Evolutionary conservation across 2,329 filamentous ascomycete genomes (phyloP).

Genomic region (Microsporum ferrugineum): DNA sequence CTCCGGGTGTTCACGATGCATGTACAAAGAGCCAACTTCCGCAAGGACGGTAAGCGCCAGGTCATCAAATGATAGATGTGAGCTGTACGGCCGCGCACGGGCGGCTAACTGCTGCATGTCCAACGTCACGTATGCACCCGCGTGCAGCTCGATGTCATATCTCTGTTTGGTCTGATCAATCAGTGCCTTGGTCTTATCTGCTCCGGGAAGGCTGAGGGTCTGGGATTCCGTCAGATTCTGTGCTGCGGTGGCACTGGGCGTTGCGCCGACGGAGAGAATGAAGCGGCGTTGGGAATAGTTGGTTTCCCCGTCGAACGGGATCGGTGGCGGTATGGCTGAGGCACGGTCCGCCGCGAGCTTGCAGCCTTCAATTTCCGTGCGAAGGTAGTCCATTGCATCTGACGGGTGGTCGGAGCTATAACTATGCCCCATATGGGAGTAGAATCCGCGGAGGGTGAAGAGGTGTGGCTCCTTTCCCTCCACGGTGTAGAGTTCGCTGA

Average conservation of each 20-base stretch:
- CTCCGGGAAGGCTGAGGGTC: constrained; percentile 13
- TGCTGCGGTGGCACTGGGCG: constrained; percentile 57
- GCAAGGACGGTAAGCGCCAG: constrained; percentile 58
- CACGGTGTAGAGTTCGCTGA: constrained; percentile 16
- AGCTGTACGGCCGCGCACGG: constrained; percentile 40
- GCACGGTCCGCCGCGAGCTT: constrained; percentile 17
- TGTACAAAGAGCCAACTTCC: constrained; percentile 58
- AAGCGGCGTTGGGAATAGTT: constrained; percentile 22
- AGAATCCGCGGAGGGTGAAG: constrained; percentile 49
- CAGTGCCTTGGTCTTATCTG: constrained; percentile 9
- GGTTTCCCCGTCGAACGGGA: background rate
- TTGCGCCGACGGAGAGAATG: constrained; percentile 59
- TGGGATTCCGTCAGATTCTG: constrained; percentile 42
- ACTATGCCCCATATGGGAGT: constrained; percentile 61
- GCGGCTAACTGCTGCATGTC: constrained; percentile 70
- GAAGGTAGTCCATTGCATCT: constrained; percentile 49
- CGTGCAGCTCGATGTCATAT: constrained; percentile 54
- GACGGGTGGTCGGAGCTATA: constrained; percentile 46
- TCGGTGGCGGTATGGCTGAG: constrained; percentile 3
- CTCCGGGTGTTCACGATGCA: constrained; percentile 42
- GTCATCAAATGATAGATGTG: constrained; percentile 31
- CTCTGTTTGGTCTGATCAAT: constrained; percentile 10
- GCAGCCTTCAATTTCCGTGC: constrained; percentile 46
- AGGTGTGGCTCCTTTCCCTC: constrained; percentile 16
- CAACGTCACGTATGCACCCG: constrained; percentile 61